A percentile compares a stretch with the other conserved stretches of the same genome.
These are phyloP conservation scores for Leccinum sublutescens DNA, from an alignment of 768 basidiomycete species.

Conservation along the genomic window DNA sequence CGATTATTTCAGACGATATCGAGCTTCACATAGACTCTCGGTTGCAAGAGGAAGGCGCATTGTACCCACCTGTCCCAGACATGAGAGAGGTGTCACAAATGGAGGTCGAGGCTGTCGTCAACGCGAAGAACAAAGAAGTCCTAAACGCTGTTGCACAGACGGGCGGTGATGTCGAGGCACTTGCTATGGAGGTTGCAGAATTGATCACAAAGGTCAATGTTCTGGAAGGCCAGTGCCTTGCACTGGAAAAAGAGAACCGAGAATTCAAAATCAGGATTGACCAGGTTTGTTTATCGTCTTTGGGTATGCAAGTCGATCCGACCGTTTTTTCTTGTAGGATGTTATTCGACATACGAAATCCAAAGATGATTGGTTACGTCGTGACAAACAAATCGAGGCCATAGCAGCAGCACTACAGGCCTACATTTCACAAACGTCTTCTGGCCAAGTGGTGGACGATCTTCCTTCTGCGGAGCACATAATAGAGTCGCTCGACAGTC, in stretches of 20 bases:
- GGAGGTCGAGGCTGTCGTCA: slow-evolving; percentile 28
- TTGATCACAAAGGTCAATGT: slow-evolving; percentile 29
- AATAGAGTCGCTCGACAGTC: slow-evolving; percentile 25
- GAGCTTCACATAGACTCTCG: slow-evolving; percentile 31
- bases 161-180: slow-evolving; percentile 31
- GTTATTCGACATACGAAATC: slow-evolving; percentile 7
- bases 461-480: slow-evolving; percentile 32
- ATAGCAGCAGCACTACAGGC: slow-evolving; percentile 31
- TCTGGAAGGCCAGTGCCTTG: slow-evolving; percentile 21
- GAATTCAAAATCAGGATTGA: slow-evolving; percentile 23
- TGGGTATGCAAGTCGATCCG: slow-evolving; percentile 1
- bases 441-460: slow-evolving; percentile 7
- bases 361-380: slow-evolving; percentile 17
- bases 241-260: slow-evolving; percentile 29
- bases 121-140: slow-evolving; percentile 23
- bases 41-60: slow-evolving; percentile 25
- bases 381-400: slow-evolving; percentile 30
- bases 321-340: slow-evolving; percentile 11
- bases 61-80: slow-evolving; percentile 22
- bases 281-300: slow-evolving; percentile 23
- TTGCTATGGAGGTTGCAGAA: slow-evolving; percentile 33
- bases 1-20: slow-evolving; percentile 28
- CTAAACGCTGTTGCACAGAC: slow-evolving; percentile 14
- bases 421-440: slow-evolving; percentile 30
- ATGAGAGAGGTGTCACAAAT: slow-evolving; percentile 14